Conservation (phyloP, 768 basidiomycete species). For the Kwoniella bestiolae region DNA sequence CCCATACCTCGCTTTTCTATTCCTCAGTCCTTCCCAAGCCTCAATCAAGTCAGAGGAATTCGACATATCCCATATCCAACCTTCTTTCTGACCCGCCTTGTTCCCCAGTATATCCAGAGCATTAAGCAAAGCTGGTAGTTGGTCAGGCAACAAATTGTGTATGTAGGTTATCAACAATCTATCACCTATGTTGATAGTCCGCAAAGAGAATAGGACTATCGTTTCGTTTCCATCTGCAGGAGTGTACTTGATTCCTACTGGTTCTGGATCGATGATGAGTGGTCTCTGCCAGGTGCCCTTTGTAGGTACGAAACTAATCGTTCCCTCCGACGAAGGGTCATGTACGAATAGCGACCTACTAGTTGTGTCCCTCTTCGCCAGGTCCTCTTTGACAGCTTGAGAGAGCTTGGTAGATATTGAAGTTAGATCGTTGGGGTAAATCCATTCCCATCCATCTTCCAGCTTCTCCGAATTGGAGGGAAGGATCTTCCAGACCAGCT, state of each 20-base stretch:
- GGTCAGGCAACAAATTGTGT: slow-evolving; percentile 19
- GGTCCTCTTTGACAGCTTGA: not conserved
- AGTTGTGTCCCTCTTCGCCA: slow-evolving; percentile 9
- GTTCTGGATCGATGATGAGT: not conserved
- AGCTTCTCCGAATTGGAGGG: slow-evolving; percentile 8
- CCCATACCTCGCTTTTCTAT: slow-evolving; percentile 10
- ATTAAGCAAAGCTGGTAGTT: slow-evolving; percentile 24
- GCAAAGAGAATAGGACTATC: slow-evolving; percentile 35
- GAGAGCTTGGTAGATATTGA: not conserved
- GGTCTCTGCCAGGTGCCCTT: slow-evolving; percentile 14
- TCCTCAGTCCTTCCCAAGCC: slow-evolving; percentile 22
- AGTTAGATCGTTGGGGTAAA: slow-evolving; percentile 15
- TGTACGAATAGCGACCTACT: slow-evolving; percentile 3
- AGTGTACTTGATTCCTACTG: slow-evolving; percentile 1
- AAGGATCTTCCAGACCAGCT: slow-evolving; percentile 33
- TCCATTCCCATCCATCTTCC: slow-evolving; percentile 16
- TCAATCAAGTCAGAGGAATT: slow-evolving; percentile 1
- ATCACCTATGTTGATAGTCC: slow-evolving; percentile 19
- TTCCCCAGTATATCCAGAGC: slow-evolving; percentile 29
- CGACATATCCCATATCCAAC: slow-evolving; percentile 38
- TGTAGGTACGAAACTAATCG: slow-evolving; percentile 11
- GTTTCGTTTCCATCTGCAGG: slow-evolving; percentile 21
- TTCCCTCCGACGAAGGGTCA: slow-evolving; percentile 25
- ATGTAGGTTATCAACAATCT: slow-evolving; percentile 32
- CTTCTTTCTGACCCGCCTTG: slow-evolving; percentile 28